Percentiles rank a stretch among this genome's conserved stretches.
Evolutionary conservation across 306 rosid species (phyloP).

Genomic region (Oemleria cerasiformis): DNA sequence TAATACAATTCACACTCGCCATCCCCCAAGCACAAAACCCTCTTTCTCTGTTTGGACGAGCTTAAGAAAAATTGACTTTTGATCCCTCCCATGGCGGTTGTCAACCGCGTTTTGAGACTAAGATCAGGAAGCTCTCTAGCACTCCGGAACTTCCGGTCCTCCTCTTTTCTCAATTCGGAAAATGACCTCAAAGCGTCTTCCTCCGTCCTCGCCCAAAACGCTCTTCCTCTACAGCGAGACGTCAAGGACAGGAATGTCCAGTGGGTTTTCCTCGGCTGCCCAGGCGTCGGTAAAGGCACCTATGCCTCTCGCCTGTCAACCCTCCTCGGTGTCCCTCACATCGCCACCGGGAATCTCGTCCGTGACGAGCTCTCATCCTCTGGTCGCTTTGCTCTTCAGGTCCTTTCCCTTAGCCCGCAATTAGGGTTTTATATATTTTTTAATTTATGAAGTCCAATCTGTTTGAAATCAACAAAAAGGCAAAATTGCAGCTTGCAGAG

Average conservation of each 20-base stretch:
- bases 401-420: constrained; percentile 12
- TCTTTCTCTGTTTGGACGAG: neutral
- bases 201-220: neutral
- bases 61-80: neutral
- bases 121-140: constrained; percentile 1
- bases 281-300: constrained; percentile 58
- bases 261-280: constrained; percentile 53
- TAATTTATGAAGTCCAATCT: neutral
- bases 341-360: constrained; percentile 56
- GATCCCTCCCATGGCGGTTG: constrained; percentile 22
- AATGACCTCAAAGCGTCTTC: constrained; percentile 26
- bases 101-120: constrained; percentile 22
- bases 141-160: constrained; percentile 23
- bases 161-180: constrained; percentile 25
- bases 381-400: constrained; percentile 45
- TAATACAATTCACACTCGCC: neutral
- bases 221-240: constrained; percentile 22
- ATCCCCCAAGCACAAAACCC: neutral
- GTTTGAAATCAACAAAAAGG: neutral
- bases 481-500: constrained; percentile 39
- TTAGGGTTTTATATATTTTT: neutral
- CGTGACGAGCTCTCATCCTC: constrained; percentile 52
- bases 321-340: constrained; percentile 50
- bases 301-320: constrained; percentile 46
- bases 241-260: constrained; percentile 31